These are phyloP conservation scores for Canavalia gladiata DNA, from an alignment of 306 rosid genomes.

Conservation along the genomic window DNA sequence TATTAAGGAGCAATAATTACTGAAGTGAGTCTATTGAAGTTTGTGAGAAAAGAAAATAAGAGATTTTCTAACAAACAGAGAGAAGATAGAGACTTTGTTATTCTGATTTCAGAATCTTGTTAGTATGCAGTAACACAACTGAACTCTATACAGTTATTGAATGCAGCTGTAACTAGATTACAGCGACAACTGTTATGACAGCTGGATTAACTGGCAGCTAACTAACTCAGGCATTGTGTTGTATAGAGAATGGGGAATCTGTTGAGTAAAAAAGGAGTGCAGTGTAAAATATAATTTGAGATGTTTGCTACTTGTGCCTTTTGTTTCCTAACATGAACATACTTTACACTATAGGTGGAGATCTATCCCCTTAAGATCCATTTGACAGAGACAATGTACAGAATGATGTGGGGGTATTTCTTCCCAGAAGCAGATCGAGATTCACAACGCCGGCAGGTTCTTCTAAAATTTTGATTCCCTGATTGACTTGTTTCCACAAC, in stretches of 20 bases:
- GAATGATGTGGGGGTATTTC: slow-evolving; percentile 97
- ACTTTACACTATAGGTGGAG: slow-evolving; percentile 67
- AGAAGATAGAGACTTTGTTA: neutral
- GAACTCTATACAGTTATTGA: neutral
- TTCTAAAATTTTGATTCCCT: slow-evolving; percentile 45
- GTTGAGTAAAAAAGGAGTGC: slow-evolving; percentile 4
- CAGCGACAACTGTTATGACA: neutral
- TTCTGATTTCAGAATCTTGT: neutral
- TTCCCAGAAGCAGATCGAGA: slow-evolving; percentile 90
- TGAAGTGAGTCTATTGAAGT: neutral
- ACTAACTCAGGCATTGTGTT: neutral
- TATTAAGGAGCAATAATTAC: neutral
- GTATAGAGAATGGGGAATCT: neutral
- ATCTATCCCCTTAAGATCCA: slow-evolving; percentile 97
- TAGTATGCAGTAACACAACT: neutral
- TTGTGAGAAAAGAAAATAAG: neutral
- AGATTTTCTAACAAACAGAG: neutral
- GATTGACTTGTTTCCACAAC: slow-evolving; percentile 22
- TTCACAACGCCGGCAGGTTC: slow-evolving; percentile 90
- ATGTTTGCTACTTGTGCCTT: slow-evolving; percentile 31
- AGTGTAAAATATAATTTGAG: slow-evolving; percentile 15
- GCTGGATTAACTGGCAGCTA: neutral
- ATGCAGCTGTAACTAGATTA: neutral
- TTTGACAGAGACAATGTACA: slow-evolving; percentile 90
- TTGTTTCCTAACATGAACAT: slow-evolving; percentile 50